phyloP scores from a whole-genome alignment of 352 stramenopile species.

The Phytophthora uliginosa region DNA sequence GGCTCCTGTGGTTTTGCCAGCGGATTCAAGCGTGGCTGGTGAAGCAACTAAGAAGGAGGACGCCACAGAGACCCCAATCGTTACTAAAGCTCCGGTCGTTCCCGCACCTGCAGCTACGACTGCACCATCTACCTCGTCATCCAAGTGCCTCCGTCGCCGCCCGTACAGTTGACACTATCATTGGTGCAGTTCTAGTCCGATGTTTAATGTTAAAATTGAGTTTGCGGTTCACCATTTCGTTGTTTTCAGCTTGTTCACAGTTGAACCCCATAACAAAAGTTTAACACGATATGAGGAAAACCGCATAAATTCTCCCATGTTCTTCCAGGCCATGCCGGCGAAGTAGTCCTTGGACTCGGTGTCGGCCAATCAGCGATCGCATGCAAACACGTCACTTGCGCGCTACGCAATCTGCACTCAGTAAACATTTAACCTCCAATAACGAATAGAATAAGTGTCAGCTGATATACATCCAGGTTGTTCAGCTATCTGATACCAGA shows the following conservation, averaged over 20 bases:
- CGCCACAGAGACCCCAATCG: background rate
- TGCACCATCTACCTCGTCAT: constrained; percentile 22
- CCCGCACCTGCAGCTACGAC: constrained; percentile 12
- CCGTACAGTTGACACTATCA: background rate
- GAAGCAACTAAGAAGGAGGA: constrained; percentile 12
- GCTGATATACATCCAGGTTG: no score
- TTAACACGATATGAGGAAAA: no score
- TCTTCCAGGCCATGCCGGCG: constrained; percentile 44
- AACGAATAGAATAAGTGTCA: no score
- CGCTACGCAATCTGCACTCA: no score
- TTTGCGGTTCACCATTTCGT: background rate
- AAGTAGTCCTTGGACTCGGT: constrained; percentile 67
- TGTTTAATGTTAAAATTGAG: background rate
- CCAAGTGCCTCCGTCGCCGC: constrained; percentile 25
- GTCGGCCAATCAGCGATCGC: no score
- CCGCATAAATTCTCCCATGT: constrained; percentile 18
- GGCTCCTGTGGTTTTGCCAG: constrained; percentile 1
- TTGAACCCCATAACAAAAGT: no score
- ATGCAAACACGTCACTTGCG: no score
- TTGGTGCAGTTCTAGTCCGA: background rate
- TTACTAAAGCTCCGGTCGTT: background rate
- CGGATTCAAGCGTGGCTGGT: constrained; percentile 7
- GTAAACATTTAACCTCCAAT: no score
- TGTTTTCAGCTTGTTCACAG: no score
- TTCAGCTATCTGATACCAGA: no score